These are phyloP conservation scores for Boletus sp. DNA, from an alignment of 768 basidiomycete genomes.

Conservation along the genomic window DNA sequence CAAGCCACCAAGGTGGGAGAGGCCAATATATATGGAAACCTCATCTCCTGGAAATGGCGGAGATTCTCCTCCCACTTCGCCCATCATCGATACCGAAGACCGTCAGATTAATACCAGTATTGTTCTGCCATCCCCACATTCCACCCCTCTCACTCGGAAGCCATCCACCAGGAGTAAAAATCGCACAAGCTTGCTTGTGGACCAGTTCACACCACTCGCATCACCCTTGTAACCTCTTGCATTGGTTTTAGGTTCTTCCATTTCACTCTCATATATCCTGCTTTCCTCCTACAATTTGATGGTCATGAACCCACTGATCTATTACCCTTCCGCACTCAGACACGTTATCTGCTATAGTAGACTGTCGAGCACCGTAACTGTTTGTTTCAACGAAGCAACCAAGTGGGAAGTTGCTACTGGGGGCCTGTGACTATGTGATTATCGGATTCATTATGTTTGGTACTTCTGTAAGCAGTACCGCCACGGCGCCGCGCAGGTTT, in stretches of 20 bases:
- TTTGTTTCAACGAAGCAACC: background rate
- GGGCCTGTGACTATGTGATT: too few species aligned
- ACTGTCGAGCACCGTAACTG: background rate
- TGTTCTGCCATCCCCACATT: slow-evolving; percentile 11
- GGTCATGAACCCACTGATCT: background rate
- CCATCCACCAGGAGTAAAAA: slow-evolving; percentile 60
- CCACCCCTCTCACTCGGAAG: slow-evolving; percentile 65
- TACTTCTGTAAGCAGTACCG: too few species aligned
- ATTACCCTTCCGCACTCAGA: background rate
- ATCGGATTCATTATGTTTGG: too few species aligned
- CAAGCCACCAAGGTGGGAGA: slow-evolving; percentile 54
- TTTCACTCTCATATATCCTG: slow-evolving; percentile 4
- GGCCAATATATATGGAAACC: slow-evolving; percentile 35
- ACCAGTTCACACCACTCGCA: slow-evolving; percentile 24
- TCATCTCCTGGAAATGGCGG: slow-evolving; percentile 34
- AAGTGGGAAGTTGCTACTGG: too few species aligned
- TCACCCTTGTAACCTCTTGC: slow-evolving; percentile 12
- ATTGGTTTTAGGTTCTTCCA: background rate
- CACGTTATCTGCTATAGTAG: slow-evolving; percentile 7
- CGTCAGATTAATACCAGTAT: slow-evolving; percentile 41
- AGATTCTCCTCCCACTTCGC: slow-evolving; percentile 25
- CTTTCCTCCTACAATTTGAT: background rate
- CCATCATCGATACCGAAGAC: slow-evolving; percentile 33
- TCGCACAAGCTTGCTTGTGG: slow-evolving; percentile 43
- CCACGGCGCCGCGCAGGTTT: too few species aligned